A percentile compares a stretch with the other conserved stretches of the same genome.
Evolutionary conservation across 345 rosid genomes (phyloP).

Genomic region (Iberis pinnata): DNA sequence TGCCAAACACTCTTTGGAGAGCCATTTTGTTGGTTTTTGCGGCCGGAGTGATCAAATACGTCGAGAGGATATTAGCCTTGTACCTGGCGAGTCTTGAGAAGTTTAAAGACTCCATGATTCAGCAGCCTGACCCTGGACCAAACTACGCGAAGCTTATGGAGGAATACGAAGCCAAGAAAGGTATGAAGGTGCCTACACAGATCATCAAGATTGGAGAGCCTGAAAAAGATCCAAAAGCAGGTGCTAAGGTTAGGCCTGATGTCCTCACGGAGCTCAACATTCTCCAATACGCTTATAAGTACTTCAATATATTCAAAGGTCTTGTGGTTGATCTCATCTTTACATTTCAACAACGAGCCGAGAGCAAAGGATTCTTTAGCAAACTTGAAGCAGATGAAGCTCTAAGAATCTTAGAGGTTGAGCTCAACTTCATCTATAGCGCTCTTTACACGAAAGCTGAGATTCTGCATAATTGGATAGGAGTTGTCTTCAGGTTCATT

Average conservation of each 20-base stretch:
- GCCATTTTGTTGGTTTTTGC: conserved; percentile 22
- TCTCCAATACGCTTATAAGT: conserved; percentile 24
- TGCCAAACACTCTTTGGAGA: conserved; percentile 14
- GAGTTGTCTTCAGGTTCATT: conserved; percentile 23
- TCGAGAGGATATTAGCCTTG: conserved; percentile 38
- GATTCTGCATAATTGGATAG: conserved; percentile 2
- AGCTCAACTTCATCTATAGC: conserved; percentile 39
- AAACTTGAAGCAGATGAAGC: conserved; percentile 16
- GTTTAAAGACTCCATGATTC: conserved; percentile 24
- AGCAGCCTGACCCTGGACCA: conserved; percentile 23
- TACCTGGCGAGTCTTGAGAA: conserved; percentile 33
- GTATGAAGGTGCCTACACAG: conserved; percentile 17
- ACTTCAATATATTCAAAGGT: conserved; percentile 23
- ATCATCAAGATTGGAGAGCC: conserved; percentile 24
- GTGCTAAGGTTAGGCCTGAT: neutral
- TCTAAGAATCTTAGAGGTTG: conserved; percentile 34
- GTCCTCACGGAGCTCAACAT: neutral
- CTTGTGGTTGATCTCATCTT: conserved; percentile 27
- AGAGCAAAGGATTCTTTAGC: conserved; percentile 19
- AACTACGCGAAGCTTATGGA: conserved; percentile 25
- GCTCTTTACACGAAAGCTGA: conserved; percentile 36
- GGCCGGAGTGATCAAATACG: conserved; percentile 35
- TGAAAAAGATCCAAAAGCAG: conserved; percentile 25
- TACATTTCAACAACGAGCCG: conserved; percentile 15
- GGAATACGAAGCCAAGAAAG: conserved; percentile 5